Conservation (phyloP, 768 basidiomycete genomes). For the Boletus rex-veris region DNA sequence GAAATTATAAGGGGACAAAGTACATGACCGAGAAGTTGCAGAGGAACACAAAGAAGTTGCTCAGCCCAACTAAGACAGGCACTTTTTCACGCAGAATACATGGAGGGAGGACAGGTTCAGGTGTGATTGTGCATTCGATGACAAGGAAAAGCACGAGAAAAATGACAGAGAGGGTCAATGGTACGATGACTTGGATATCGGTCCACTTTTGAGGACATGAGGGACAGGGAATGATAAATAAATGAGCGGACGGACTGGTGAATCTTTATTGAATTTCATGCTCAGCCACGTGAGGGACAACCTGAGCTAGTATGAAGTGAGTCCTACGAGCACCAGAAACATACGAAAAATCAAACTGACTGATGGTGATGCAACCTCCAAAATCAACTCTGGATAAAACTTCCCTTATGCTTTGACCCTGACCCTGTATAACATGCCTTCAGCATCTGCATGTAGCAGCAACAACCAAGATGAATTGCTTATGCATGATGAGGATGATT, state of each 20-base stretch:
- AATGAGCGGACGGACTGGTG: conserved; percentile 38
- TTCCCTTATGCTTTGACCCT: too few species aligned
- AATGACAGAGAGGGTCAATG: conserved; percentile 41
- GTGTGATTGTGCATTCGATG: conserved; percentile 57
- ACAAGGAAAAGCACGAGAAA: conserved; percentile 54
- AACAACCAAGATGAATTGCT: conserved; percentile 12
- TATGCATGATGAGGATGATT: conserved; percentile 47
- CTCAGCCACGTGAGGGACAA: conserved; percentile 72
- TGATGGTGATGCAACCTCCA: too few species aligned
- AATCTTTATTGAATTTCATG: conserved; percentile 62
- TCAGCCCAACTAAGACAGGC: conserved; percentile 67
- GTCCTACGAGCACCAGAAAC: too few species aligned
- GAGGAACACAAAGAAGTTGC: conserved; percentile 68
- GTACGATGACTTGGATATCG: conserved; percentile 47
- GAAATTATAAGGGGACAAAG: conserved; percentile 80
- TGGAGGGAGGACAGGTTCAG: conserved; percentile 69
- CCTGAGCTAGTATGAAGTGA: conserved; percentile 45
- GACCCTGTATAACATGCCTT: conserved; percentile 43
- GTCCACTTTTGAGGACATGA: conserved; percentile 44
- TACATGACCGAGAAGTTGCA: conserved; percentile 78
- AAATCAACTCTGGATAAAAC: too few species aligned
- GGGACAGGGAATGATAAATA: not conserved
- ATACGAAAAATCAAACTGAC: too few species aligned
- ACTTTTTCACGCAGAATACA: conserved; percentile 61
- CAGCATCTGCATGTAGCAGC: not conserved